Evolutionary conservation across 768 basidiomycete species (phyloP).

Genomic region (Artomyces pyxidatus): DNA sequence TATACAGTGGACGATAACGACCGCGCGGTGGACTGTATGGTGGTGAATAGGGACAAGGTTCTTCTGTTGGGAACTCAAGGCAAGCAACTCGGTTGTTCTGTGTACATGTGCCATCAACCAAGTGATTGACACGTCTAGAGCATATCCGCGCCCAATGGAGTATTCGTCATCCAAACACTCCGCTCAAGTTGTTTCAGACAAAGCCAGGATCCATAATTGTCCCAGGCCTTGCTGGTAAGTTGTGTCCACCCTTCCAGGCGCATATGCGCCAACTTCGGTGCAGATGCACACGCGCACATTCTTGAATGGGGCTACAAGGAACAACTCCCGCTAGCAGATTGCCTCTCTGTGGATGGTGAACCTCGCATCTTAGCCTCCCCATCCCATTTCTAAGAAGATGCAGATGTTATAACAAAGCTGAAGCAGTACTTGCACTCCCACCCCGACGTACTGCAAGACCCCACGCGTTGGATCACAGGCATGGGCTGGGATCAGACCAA

Average conservation of each 20-base stretch:
- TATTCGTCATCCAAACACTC: slow-evolving; percentile 20
- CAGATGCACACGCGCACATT: slow-evolving; percentile 79
- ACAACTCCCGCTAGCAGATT: slow-evolving; percentile 54
- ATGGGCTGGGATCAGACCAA: slow-evolving; percentile 93
- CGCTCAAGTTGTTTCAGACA: slow-evolving; percentile 16
- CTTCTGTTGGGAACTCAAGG: slow-evolving; percentile 3
- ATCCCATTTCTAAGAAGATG: neutral
- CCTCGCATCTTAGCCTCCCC: neutral
- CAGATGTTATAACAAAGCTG: slow-evolving; percentile 59
- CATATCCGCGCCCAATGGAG: slow-evolving; percentile 21
- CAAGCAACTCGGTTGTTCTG: slow-evolving; percentile 15
- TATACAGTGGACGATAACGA: slow-evolving; percentile 57
- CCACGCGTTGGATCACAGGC: slow-evolving; percentile 66
- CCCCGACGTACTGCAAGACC: slow-evolving; percentile 46
- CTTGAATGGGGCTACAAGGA: slow-evolving; percentile 65
- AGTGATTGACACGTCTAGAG: slow-evolving; percentile 1
- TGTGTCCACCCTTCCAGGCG: neutral
- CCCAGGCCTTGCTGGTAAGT: slow-evolving; percentile 63
- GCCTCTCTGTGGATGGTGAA: slow-evolving; percentile 52
- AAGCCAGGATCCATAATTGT: slow-evolving; percentile 42
- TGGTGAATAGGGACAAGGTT: slow-evolving; percentile 6
- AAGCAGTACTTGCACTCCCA: slow-evolving; percentile 49
- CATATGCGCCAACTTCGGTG: neutral
- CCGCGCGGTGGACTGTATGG: slow-evolving; percentile 5
- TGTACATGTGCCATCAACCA: neutral